Evolutionary conservation across 495 filamentous ascomycete species (phyloP), one percentile per base, ranked within the genome.

Genomic region (Chaetomium cochliodes): DNA sequence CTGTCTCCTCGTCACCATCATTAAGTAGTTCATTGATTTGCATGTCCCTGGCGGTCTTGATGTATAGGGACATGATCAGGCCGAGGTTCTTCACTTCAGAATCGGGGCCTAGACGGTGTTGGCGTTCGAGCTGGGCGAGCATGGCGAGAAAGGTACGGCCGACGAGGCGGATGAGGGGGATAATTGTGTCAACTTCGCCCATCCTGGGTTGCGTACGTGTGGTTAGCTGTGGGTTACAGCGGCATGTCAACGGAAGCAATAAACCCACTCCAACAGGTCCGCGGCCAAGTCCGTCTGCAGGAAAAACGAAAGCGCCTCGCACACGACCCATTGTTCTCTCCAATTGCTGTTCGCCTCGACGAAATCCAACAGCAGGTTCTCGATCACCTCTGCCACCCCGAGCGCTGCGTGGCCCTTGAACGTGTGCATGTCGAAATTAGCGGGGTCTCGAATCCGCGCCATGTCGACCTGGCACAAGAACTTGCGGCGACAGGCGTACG

Each of bases 331-430:
- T 58, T 73, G 74, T 66, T 79, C 76, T 57, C 63, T 67, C 66
- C 68, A 70, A 51, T 69, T 70, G 42, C 62, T 69, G 33, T 61
- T 68, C 4, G 65, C 70, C 56, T 76, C 71, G 52, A 70, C 71
- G 60, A 69, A 76, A 67, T 77, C 75, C 8, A 79, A 70, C 20
- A 77, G 55, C 49, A 76, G 59, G 49, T 77, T 79, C 65, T 79
- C 65, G 20, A 75, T 8, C 12, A 72, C 62, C 67, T 78, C 74
- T n/a, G 76, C 23, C 26, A 65, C 39, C 28, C 75, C 75, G 20
- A 23, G 73, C 15, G 44, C 67, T 5, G 52, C 63, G 41, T 77
- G 72, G 64, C 74, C 72, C 44, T 73, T 76, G 64, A 66, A 77
- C 1, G 73, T 74, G 58, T 73, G 71, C 72, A 78, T 77, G 26